Conservation (phyloP, 768 basidiomycete genomes). For the Pleurotus tuoliensis region DNA sequence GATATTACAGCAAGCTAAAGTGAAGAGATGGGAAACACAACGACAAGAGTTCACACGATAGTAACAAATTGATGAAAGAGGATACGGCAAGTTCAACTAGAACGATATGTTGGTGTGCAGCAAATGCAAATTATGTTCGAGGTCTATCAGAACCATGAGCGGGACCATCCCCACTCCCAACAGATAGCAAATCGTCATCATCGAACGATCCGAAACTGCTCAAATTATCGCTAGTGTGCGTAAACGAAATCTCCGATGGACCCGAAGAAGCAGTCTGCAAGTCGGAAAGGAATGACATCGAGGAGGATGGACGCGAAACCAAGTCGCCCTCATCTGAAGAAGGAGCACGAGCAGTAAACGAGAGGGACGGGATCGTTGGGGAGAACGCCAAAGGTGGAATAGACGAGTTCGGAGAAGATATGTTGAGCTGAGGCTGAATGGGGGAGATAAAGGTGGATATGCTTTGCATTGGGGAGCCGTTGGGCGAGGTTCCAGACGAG, state of each 20-base stretch:
- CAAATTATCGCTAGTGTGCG: neutral
- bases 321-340: constrained; percentile 2
- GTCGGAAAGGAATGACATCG: constrained; percentile 4
- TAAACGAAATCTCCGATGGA: constrained; percentile 3
- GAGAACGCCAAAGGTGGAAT: neutral
- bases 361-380: neutral
- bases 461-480: neutral
- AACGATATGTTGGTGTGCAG: too few species aligned
- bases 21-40: too few species aligned
- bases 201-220: neutral
- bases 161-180: neutral
- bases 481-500: neutral
- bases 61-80: too few species aligned
- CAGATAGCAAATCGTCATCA: constrained; percentile 1
- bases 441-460: neutral
- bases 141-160: neutral
- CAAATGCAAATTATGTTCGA: neutral
- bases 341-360: neutral
- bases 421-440: neutral
- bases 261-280: neutral
- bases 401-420: neutral
- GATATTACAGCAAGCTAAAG: too few species aligned
- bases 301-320: constrained; percentile 1
- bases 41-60: too few species aligned
- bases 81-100: too few species aligned